These are phyloP conservation scores for Kazachstania sp. DNA, from an alignment of 1,139 yeast species.

Conservation along the genomic window DNA sequence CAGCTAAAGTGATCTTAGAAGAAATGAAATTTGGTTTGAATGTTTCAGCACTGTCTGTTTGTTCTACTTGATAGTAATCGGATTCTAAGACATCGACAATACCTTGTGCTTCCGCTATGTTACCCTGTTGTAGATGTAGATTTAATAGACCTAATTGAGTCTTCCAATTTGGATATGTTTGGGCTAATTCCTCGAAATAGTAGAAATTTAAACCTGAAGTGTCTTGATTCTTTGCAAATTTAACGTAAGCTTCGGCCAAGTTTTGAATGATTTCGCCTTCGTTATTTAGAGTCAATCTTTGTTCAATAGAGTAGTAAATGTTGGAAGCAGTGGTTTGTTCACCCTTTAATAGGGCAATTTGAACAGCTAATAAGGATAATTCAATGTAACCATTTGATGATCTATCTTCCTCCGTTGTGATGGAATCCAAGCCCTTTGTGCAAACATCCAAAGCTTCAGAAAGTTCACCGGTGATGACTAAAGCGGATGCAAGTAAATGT, in stretches of 20 bases:
- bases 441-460: constrained; percentile 22
- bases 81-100: constrained; percentile 30
- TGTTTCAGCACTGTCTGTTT: constrained; percentile 17
- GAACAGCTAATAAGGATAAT: constrained; percentile 26
- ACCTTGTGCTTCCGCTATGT: constrained; percentile 37
- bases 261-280: constrained; percentile 30
- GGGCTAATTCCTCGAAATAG: constrained; percentile 31
- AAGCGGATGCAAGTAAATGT: constrained; percentile 24
- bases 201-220: constrained; percentile 28
- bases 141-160: constrained; percentile 33
- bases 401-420: constrained; percentile 10
- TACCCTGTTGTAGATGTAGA: constrained; percentile 35
- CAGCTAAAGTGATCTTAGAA: constrained; percentile 44
- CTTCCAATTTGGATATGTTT: constrained; percentile 32
- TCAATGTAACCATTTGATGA: constrained; percentile 21
- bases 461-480: constrained; percentile 20
- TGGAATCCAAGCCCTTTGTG: constrained; percentile 21
- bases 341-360: constrained; percentile 22
- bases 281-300: constrained; percentile 23
- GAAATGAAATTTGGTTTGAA: constrained; percentile 42
- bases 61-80: constrained; percentile 24
- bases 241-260: constrained; percentile 28
- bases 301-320: constrained; percentile 17
- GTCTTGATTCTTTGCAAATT: constrained; percentile 26
- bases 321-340: constrained; percentile 21